Evolutionary conservation across 1,139 yeast species (phyloP).

Genomic region (Yueomyces sp.): DNA sequence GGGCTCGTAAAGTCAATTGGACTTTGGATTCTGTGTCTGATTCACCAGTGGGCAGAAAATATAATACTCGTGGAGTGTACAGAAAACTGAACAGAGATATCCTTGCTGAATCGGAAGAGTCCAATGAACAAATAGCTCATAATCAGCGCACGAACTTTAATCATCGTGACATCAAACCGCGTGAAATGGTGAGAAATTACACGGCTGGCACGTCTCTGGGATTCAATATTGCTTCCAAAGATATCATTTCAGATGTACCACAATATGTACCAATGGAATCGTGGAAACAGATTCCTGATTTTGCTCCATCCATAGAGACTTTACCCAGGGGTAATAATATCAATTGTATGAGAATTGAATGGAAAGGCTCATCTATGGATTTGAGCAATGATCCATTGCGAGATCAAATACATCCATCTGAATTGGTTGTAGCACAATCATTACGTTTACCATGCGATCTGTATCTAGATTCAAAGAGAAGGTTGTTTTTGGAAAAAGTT

Average conservation of each 20-base stretch:
- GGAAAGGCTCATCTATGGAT: conserved; percentile 98
- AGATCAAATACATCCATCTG: conserved; percentile 77
- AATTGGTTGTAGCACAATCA: conserved; percentile 69
- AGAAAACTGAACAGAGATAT: neutral
- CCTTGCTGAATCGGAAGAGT: neutral
- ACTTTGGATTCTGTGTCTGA: neutral
- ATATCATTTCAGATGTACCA: conserved; percentile 9
- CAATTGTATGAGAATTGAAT: conserved; percentile 74
- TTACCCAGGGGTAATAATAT: conserved; percentile 48
- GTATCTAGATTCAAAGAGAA: conserved; percentile 82
- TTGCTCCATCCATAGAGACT: conserved; percentile 53
- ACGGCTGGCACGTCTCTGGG: neutral
- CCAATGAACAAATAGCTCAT: neutral
- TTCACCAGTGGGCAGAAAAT: neutral
- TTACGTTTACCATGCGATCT: conserved; percentile 78
- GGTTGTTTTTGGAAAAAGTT: conserved; percentile 82
- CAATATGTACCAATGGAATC: conserved; percentile 32
- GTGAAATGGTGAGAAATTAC: neutral
- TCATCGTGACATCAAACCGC: neutral
- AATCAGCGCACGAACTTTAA: neutral
- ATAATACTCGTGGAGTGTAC: conserved; percentile 3
- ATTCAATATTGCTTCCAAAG: neutral
- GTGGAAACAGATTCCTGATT: conserved; percentile 51
- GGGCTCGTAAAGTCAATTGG: neutral
- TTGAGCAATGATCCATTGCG: conserved; percentile 65